Evolutionary conservation across 352 stramenopile species (phyloP).

Genomic region (Phytophthora gonapodyides): DNA sequence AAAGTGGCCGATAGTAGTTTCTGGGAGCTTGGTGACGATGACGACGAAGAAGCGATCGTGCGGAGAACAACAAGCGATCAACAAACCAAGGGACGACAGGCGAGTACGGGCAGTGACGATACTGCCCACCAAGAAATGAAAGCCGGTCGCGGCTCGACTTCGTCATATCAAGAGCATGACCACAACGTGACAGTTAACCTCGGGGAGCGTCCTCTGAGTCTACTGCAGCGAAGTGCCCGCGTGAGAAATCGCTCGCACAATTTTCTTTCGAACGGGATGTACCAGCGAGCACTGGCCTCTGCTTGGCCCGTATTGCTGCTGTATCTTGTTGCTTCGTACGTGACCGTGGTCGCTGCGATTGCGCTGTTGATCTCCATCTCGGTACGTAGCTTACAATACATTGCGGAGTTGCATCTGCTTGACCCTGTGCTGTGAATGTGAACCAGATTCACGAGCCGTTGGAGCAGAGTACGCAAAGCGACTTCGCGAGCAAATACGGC

Average conservation of each 20-base stretch:
- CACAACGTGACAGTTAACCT: conserved; percentile 18
- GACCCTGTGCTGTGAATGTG: conserved; percentile 3
- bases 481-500: conserved; percentile 30
- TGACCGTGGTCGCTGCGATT: conserved; percentile 42
- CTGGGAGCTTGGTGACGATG: conserved; percentile 12
- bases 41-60: conserved; percentile 8
- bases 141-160: not conserved
- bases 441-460: conserved; percentile 22
- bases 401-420: not conserved
- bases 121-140: not conserved
- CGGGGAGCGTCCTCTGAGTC: conserved; percentile 42
- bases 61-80: conserved; percentile 2
- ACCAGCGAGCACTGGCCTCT: conserved; percentile 53
- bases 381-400: conserved; percentile 28
- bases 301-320: conserved; percentile 50
- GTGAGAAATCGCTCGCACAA: conserved; percentile 53
- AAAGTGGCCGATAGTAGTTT: conserved; percentile 11
- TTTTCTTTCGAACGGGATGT: conserved; percentile 51
- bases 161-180: conserved; percentile 18
- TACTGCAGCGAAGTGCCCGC: conserved; percentile 39
- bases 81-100: conserved; percentile 31
- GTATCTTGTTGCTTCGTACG: conserved; percentile 45
- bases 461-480: conserved; percentile 13
- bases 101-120: conserved; percentile 13
- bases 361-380: conserved; percentile 48